These are phyloP conservation scores for Ophiocordyceps polyrhachis-furcata DNA, from an alignment of 2,329 filamentous ascomycete species.

Conservation along the genomic window DNA sequence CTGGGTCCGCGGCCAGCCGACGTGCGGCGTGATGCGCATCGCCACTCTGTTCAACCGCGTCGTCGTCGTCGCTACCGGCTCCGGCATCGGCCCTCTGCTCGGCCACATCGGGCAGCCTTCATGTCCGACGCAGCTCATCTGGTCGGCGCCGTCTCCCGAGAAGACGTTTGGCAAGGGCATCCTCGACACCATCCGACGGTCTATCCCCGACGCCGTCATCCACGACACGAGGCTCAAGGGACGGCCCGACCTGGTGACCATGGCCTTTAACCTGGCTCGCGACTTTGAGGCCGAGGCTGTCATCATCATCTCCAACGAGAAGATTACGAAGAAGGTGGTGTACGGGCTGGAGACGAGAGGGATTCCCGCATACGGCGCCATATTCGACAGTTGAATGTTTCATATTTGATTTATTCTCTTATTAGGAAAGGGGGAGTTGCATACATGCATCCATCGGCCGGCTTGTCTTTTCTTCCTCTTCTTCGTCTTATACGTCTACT, in stretches of 20 bases:
- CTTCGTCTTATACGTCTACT: no score
- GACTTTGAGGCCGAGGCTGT: constrained; percentile 47
- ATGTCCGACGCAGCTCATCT: constrained; percentile 41
- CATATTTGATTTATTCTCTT: background rate
- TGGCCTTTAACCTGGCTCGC: constrained; percentile 33
- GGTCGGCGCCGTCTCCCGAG: constrained; percentile 44
- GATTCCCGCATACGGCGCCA: constrained; percentile 50
- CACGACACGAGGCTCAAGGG: constrained; percentile 44
- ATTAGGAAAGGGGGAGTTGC: no score
- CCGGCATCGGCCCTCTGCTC: constrained; percentile 52
- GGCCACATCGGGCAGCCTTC: constrained; percentile 34
- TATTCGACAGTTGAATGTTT: constrained; percentile 39
- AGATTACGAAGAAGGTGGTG: constrained; percentile 47
- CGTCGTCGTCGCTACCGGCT: constrained; percentile 52
- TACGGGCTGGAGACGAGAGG: constrained; percentile 49
- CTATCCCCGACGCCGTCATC: constrained; percentile 44
- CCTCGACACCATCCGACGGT: constrained; percentile 31
- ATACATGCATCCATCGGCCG: background rate
- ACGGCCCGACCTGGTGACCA: constrained; percentile 35
- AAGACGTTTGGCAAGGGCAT: constrained; percentile 43
- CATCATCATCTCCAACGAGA: constrained; percentile 54
- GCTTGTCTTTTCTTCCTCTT: no score
- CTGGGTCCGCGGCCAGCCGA: constrained; percentile 50
- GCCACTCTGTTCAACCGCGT: constrained; percentile 46
- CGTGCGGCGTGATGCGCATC: constrained; percentile 48